A percentile compares a stretch with the other conserved stretches of the same genome.
These are phyloP conservation scores for Aspergillus sp. DNA, from an alignment of 2,329 filamentous ascomycete species.

Conservation along the genomic window DNA sequence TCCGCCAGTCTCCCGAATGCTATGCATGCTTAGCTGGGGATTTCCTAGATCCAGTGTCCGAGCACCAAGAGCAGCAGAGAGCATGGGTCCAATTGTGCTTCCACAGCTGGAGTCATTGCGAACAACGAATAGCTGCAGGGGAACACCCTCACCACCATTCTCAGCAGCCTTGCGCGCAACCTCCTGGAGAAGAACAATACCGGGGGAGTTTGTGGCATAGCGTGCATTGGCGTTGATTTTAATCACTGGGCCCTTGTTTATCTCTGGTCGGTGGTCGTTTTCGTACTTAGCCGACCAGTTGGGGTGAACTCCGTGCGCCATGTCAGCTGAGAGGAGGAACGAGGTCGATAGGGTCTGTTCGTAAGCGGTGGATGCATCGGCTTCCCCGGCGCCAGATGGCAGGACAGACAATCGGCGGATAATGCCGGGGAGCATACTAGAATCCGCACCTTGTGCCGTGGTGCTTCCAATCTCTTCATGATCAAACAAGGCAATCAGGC, in stretches of 20 bases:
- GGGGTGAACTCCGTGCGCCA: slow-evolving; percentile 94
- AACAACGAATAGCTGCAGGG: slow-evolving; percentile 93
- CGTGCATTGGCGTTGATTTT: slow-evolving; percentile 98
- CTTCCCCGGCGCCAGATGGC: slow-evolving; percentile 61
- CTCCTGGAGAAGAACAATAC: slow-evolving; percentile 89
- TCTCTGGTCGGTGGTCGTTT: slow-evolving; percentile 81
- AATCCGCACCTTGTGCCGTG: slow-evolving; percentile 90
- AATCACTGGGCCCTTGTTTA: slow-evolving; percentile 96
- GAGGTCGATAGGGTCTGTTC: slow-evolving; percentile 90
- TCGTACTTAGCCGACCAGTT: slow-evolving; percentile 96
- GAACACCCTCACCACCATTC: slow-evolving; percentile 66
- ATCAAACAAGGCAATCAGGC: slow-evolving; percentile 92
- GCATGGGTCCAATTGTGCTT: slow-evolving; percentile 96
- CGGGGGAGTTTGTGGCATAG: slow-evolving; percentile 94
- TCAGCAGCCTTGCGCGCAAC: slow-evolving; percentile 64
- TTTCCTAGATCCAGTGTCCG: slow-evolving; percentile 92
- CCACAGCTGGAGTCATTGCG: slow-evolving; percentile 94
- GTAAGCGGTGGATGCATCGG: slow-evolving; percentile 74
- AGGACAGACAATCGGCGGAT: slow-evolving; percentile 83
- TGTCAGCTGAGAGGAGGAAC: slow-evolving; percentile 93
- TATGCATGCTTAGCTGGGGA: slow-evolving; percentile 94
- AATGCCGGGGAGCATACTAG: slow-evolving; percentile 84
- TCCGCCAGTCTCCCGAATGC: slow-evolving; percentile 89
- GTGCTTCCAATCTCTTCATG: slow-evolving; percentile 95
- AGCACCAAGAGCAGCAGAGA: slow-evolving; percentile 80